These are phyloP conservation scores for Tarenaya hassleriana DNA, from an alignment of 345 rosid genomes.

Conservation along the genomic window DNA sequence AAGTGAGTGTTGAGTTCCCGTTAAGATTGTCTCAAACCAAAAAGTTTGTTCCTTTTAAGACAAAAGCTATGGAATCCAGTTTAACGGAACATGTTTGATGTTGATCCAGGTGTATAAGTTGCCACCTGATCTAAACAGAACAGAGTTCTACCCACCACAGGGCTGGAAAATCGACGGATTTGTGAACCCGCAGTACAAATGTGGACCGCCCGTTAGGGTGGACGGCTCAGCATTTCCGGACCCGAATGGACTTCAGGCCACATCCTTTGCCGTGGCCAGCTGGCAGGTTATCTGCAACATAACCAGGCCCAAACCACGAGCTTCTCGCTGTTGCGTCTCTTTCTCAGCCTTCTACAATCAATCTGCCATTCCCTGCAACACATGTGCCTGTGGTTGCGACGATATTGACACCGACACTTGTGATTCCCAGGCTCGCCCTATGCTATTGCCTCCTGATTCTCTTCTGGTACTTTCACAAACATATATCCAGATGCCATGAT, in stretches of 20 bases:
- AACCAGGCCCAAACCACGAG: slow-evolving; percentile 46
- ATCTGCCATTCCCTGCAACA: slow-evolving; percentile 71
- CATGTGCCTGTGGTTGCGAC: slow-evolving; percentile 89
- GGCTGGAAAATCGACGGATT: slow-evolving; percentile 65
- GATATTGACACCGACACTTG: slow-evolving; percentile 41
- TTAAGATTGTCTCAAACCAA: too few relatives aligned
- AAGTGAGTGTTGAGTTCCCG: slow-evolving; percentile 25
- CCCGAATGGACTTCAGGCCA: slow-evolving; percentile 55
- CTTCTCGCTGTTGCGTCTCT: slow-evolving; percentile 75
- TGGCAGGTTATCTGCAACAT: slow-evolving; percentile 86
- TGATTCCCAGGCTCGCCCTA: slow-evolving; percentile 35
- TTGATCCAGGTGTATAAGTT: slow-evolving; percentile 55
- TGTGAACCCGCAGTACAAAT: slow-evolving; percentile 59
- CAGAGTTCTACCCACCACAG: slow-evolving; percentile 63
- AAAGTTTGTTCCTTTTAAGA: too few relatives aligned
- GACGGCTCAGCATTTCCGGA: slow-evolving; percentile 72
- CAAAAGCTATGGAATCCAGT: too few relatives aligned
- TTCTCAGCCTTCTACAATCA: slow-evolving; percentile 85
- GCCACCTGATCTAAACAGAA: slow-evolving; percentile 66
- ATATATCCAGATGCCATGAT: too few relatives aligned
- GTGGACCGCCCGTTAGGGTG: slow-evolving; percentile 64
- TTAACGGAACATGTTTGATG: slow-evolving; percentile 15
- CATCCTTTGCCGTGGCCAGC: slow-evolving; percentile 52
- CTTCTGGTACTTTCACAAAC: slow-evolving; percentile 33
- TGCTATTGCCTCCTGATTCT: slow-evolving; percentile 76